Evolutionary conservation across 805 yeast genomes (phyloP), one percentile per base, ranked within the genome.

Genomic region (Spathaspora hagerdaliae): DNA sequence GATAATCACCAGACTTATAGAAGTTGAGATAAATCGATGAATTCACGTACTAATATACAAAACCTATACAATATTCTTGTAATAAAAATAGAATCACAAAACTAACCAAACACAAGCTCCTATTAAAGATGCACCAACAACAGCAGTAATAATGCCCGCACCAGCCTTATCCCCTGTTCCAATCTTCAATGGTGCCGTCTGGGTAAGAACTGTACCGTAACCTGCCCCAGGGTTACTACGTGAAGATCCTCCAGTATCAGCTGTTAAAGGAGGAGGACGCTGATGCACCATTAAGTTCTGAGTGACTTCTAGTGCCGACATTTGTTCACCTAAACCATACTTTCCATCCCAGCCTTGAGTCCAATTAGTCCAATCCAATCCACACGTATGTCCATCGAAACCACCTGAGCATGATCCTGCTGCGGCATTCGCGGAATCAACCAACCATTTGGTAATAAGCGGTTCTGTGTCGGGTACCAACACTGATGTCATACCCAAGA

Each of bases 131-230:
- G 64, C 61, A 35, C 82, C 83, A 44, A 80, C 56, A 6, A 88
- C 63, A 0, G 91, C 95, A 0, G 99, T 92, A 37, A 88, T 63
- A 19, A 91, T 71, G 40, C 95, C 96, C 1, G 97, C 97, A 41
- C 98, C 98, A 1, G 89, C 96, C 55, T 75, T 78, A 59, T 88
- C 96, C 7, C 77, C 79, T 0, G 59, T 51, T 19, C 71, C 64
- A 33, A 81, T 64, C 34, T 58, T 52, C 47, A 78, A 65, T 26
- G 79, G 75, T 15, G 69, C 52, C 8, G 69, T 58, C 45, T 69
- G 65, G 9, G 74, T 61, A 14, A 53, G 55, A 7, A 67, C 52
- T 8, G 70, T 53, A 47, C 69, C 69, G 33, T 79, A 71, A 48
- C 96, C 96, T 10, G 88, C 94, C 31, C 79, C 75, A 10, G 81